Base-by-base conservation (phyloP, 2,329 filamentous ascomycete species). In the Talaromyces marneffei region DNA sequence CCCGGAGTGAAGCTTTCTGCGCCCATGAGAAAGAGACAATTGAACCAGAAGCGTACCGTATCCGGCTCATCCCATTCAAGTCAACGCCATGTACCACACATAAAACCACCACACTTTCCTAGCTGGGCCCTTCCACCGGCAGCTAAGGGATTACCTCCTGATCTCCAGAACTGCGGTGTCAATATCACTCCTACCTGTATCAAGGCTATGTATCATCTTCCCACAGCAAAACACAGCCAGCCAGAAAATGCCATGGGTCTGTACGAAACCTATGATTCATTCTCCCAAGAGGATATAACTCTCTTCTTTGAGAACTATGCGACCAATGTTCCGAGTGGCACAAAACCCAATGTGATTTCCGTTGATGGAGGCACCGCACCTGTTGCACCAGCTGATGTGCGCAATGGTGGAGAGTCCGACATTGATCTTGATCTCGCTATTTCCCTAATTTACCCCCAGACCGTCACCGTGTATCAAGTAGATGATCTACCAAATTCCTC, bases 391-490 rank as follows among this genome's bases (percentile, higher is more conserved):
- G 16, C 37, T 23, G 52, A 52, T 14, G 27, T 8, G 4, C 58
- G n/a, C n/a, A 60, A 60, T n/a, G 50, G 58, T n/a, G 58, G 58
- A 48, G 58, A 60, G 31, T 60, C 58, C 3, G 58, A 60, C 35
- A 60, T 60, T n/a, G 58, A 60, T 20, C 50, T 60, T 20, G 58
- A 60, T 25, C 35, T 60, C 9, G 50, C 58, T 2, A 60, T 60
- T 40, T 55, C 58, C 23, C 2, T 60, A 8, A 55, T 60, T 29
- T 60, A 60, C 16, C 58, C 58, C 2, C 58, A 60, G 27, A 29
- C 50, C 1, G 58, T 60, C 10, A 60, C 58, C 18, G 58, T 60
- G 4, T 60, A 60, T 29, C 37, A 60, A 48, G 58, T 60, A 5
- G 58, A 60, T 12, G 58, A 60, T n/a, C 52, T 60, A 3, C 58